Conservation (phyloP, 176 grass and related monocot species). For the Lolium multiflorum region DNA sequence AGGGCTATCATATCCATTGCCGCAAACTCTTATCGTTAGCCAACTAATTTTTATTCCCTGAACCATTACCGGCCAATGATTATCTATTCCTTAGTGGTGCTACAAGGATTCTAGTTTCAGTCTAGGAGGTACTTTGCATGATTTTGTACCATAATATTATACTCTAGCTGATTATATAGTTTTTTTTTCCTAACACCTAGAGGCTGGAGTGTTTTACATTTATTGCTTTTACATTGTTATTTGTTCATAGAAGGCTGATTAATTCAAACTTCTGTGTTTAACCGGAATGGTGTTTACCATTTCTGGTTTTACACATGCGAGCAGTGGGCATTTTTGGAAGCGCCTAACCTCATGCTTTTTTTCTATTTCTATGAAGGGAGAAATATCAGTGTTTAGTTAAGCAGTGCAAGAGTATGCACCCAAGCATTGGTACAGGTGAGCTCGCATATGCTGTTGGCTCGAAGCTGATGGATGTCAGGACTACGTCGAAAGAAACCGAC, state of each 20-base stretch:
- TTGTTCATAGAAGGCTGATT: neutral
- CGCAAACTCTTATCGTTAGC: neutral
- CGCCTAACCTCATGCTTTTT: slow-evolving; percentile 1
- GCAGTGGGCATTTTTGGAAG: slow-evolving; percentile 12
- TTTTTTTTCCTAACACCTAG: slow-evolving; percentile 25
- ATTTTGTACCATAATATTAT: neutral
- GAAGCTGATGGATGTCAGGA: slow-evolving; percentile 96
- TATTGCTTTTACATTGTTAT: slow-evolving; percentile 1
- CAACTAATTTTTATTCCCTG: neutral
- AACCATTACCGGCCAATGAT: neutral
- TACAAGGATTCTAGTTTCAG: slow-evolving; percentile 23
- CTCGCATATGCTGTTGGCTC: slow-evolving; percentile 93
- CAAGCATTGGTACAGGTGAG: slow-evolving; percentile 94
- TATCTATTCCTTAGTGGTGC: neutral
- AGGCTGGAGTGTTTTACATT: neutral
- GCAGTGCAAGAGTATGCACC: slow-evolving; percentile 84
- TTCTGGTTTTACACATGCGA: slow-evolving; percentile 5
- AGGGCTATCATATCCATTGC: neutral
- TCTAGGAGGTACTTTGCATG: neutral
- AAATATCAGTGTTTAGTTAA: slow-evolving; percentile 74
- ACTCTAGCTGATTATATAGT: neutral
- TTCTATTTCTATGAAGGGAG: slow-evolving; percentile 66
- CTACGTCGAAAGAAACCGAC: slow-evolving; percentile 69
- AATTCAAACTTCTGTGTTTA: neutral
- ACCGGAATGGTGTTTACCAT: neutral